These are phyloP conservation scores for Aspergillus sclerotiicarbonarius DNA, from an alignment of 495 filamentous ascomycete species.

Conservation along the genomic window DNA sequence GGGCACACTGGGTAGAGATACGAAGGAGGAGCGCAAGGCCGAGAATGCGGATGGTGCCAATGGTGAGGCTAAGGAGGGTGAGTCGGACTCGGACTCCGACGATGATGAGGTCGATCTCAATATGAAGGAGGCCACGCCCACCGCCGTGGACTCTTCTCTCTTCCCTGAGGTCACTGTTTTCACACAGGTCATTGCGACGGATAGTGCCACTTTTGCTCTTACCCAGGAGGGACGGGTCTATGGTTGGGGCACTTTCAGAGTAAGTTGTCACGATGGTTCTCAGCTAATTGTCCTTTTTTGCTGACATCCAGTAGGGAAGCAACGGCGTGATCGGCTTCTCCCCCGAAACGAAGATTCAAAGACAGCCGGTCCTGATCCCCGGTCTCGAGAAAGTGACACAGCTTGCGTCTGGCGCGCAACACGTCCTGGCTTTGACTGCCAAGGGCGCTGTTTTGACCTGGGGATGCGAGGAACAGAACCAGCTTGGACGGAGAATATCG, in stretches of 20 bases:
- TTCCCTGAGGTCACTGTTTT: constrained; percentile 56
- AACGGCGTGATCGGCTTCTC: constrained; percentile 73
- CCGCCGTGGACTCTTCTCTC: constrained; percentile 37
- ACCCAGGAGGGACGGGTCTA: constrained; percentile 64
- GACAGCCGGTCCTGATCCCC: constrained; percentile 45
- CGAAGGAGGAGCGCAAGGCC: constrained; percentile 48
- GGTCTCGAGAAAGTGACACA: constrained; percentile 60
- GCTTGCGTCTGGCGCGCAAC: constrained; percentile 65
- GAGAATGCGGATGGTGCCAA: constrained; percentile 35
- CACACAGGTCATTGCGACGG: constrained; percentile 58
- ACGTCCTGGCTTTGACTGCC: constrained; percentile 64
- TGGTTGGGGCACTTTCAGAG: constrained; percentile 71
- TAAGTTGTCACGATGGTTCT: constrained; percentile 29
- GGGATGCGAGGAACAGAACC: constrained; percentile 70
- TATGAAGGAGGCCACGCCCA: constrained; percentile 56
- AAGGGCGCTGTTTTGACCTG: constrained; percentile 65
- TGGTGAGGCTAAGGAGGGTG: constrained; percentile 32
- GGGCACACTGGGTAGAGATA: constrained; percentile 63
- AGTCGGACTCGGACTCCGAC: constrained; percentile 31
- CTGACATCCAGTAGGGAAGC: constrained; percentile 40
- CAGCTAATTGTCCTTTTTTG: background rate
- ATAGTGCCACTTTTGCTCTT: constrained; percentile 62
- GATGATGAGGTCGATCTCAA: constrained; percentile 57
- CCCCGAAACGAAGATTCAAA: constrained; percentile 34
- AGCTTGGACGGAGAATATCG: constrained; percentile 67